Evolutionary conservation across 164 flowering plant genomes (phyloP), one percentile per base, ranked within the genome.

Genomic region (Nelumbo lutea): DNA sequence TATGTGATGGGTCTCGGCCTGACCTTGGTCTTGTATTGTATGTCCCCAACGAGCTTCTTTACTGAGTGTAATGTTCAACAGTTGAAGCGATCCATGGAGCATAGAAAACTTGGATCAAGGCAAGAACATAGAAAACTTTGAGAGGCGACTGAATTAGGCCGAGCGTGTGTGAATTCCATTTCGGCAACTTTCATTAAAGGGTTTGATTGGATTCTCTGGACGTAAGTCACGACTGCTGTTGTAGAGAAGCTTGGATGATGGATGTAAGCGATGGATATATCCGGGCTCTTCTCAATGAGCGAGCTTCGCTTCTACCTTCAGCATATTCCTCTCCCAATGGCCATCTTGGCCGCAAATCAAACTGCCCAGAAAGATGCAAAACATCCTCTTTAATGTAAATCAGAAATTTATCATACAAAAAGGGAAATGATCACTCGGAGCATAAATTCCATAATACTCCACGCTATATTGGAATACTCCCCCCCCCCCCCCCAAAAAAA

Each of bases 301-400:
- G 92, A 46, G 97, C 91, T 74, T 80, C 83, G 68, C 95, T 95
- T 80, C 80, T 88, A 68, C 96, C 97, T 79, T 87, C 84, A 6
- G 85, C 79, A 66, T 81, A 80, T 76, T 91, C 97, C 81, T 89
- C 97, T 42, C 97, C 98, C 68, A 95, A 59, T 43, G 98, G 98
- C 98, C 97, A 95, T 73, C 98, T 83, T 70, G 98, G 97, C 59
- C 96, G 80, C 78, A 95, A 42, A 84, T 95, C 98, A 80, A 84
- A 79, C 98, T 91, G 84, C 59, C 53, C 61, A 58, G 27, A 53
- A 2, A 53, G n/a, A 53, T 9, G 57, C 57, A 53, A 53, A 10
- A 14, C 57, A 53, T 53, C 67, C 42, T 2, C 27, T 0, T 44
- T 50, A 57, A 3, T 9, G 53, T 9, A 50, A 71, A 61, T 27